These are phyloP conservation scores for Cryptosporidium parvum DNA, from an alignment of 169 alveolate genomes.

Conservation along the genomic window DNA sequence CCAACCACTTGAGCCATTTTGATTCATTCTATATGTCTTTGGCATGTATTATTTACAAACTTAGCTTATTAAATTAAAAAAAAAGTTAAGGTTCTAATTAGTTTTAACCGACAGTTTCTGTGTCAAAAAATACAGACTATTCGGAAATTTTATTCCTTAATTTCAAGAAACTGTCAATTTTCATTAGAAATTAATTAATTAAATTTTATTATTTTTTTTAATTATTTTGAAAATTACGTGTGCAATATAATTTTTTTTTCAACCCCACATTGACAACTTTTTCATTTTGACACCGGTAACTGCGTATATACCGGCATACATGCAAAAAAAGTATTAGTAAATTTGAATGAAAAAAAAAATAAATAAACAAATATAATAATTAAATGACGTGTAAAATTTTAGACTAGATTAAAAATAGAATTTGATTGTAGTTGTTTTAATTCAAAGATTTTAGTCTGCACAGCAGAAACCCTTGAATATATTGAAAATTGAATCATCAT, in stretches of 20 bases:
- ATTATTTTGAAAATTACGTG: not conserved
- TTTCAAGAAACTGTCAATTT: not conserved
- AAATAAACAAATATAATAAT: not conserved
- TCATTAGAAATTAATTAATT: not conserved
- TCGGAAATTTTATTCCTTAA: not conserved
- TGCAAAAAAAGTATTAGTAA: not conserved
- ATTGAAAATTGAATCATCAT: conserved; percentile 49
- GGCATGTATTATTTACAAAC: not conserved
- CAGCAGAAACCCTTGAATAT: conserved; percentile 68
- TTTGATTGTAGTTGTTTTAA: not conserved
- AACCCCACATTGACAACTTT: conserved; percentile 36
- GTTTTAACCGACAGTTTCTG: not conserved
- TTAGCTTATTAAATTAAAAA: not conserved
- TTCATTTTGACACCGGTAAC: conserved; percentile 19
- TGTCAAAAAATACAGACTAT: not conserved
- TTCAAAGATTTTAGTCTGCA: conserved; percentile 17
- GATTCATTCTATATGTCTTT: not conserved
- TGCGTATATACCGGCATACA: conserved; percentile 7
- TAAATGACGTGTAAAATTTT: not conserved
- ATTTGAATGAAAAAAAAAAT: not conserved
- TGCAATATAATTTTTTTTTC: not conserved
- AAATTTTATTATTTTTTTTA: not conserved
- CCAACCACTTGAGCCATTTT: not conserved
- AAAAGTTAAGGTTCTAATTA: not conserved
- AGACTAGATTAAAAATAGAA: not conserved